phyloP scores from a whole-genome alignment of 345 rosid species.

The Lepidium didymum region DNA sequence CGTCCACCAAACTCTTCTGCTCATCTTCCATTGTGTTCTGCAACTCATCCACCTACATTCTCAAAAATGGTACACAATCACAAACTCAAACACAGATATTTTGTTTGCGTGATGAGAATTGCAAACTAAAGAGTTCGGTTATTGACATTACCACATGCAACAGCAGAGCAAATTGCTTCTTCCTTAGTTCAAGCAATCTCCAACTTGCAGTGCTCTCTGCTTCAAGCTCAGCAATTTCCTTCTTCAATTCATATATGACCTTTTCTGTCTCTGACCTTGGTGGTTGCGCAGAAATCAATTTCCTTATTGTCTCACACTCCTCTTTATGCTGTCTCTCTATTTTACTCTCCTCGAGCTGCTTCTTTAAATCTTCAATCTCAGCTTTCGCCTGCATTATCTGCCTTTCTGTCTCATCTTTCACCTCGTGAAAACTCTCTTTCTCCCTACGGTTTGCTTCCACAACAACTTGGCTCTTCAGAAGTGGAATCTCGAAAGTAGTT shows the following conservation, averaged over 20 bases:
- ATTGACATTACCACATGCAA: conserved; percentile 75
- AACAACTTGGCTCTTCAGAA: conserved; percentile 82
- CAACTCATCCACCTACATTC: conserved; percentile 77
- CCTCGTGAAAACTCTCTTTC: conserved; percentile 78
- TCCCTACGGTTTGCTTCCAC: conserved; percentile 70
- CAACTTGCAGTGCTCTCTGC: conserved; percentile 78
- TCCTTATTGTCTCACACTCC: conserved; percentile 87
- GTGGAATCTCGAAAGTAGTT: conserved; percentile 85
- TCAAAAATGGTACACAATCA: conserved; percentile 3
- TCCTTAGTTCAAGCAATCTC: conserved; percentile 86
- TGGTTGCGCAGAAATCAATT: conserved; percentile 72
- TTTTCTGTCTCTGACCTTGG: conserved; percentile 83
- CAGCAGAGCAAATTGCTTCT: conserved; percentile 81
- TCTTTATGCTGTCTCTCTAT: conserved; percentile 94
- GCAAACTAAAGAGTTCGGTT: background rate
- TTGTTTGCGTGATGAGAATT: background rate
- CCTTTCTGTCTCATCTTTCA: conserved; percentile 69
- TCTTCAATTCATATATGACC: conserved; percentile 61
- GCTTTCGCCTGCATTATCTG: conserved; percentile 61
- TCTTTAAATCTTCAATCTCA: conserved; percentile 81
- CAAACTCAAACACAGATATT: background rate
- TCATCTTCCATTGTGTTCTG: conserved; percentile 89
- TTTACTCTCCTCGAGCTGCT: conserved; percentile 86
- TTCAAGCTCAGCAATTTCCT: conserved; percentile 73
- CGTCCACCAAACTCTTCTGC: conserved; percentile 80